Percentiles rank a stretch among this genome's conserved stretches.
Evolutionary conservation across 2,329 filamentous ascomycete genomes (phyloP).

Genomic region (Fusarium luffae): DNA sequence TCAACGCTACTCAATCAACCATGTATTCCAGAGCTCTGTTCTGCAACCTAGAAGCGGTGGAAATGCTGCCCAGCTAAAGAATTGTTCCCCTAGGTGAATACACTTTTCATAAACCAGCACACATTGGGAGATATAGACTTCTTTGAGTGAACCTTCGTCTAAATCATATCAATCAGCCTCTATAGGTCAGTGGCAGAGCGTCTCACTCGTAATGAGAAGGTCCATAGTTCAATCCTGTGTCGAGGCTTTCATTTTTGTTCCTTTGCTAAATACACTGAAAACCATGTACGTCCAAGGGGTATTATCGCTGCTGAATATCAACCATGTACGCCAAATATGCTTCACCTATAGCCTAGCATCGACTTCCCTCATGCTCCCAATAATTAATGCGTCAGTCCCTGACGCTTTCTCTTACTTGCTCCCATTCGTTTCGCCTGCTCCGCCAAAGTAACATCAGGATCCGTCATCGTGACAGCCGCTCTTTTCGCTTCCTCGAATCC

Average conservation of each 20-base stretch:
- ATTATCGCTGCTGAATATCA: not conserved
- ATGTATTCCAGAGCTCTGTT: too few species aligned
- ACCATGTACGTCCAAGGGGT: not conserved
- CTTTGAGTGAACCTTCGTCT: not conserved
- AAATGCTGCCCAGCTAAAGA: too few species aligned
- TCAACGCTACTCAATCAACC: accelerated
- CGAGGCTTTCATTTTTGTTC: not conserved
- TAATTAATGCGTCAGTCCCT: not conserved
- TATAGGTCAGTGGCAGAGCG: not conserved
- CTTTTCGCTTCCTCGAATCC: not conserved
- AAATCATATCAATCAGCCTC: not conserved
- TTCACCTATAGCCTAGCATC: not conserved
- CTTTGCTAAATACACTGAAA: not conserved
- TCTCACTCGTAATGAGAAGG: not conserved
- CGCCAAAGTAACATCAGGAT: not conserved
- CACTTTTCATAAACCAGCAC: not conserved
- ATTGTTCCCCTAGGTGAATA: accelerated
- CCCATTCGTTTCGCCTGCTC: not conserved
- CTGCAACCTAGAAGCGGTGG: too few species aligned
- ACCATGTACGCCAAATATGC: not conserved
- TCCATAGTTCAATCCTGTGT: slow-evolving; percentile 1
- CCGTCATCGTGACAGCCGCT: not conserved
- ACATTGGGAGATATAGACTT: not conserved
- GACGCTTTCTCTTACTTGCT: not conserved
- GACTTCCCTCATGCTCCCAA: not conserved